These are phyloP conservation scores for Juncus inflexus DNA, from an alignment of 176 grass and related monocot genomes.

Conservation along the genomic window DNA sequence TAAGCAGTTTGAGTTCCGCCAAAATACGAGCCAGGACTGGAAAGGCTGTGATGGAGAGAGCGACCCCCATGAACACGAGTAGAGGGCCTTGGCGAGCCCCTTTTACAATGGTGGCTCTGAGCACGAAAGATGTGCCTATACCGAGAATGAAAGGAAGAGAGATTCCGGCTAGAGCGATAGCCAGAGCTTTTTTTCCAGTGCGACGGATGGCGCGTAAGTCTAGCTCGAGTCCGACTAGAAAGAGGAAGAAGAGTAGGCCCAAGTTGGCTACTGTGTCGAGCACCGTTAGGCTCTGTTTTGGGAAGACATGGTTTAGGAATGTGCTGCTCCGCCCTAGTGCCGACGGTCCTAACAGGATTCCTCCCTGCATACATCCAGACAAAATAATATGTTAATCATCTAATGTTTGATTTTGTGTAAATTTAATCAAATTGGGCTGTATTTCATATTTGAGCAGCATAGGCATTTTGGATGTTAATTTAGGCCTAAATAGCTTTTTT, in stretches of 20 bases:
- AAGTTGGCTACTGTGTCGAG: constrained; percentile 72
- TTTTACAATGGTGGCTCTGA: constrained; percentile 52
- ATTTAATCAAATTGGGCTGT: not conserved
- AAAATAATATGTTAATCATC: constrained; percentile 2
- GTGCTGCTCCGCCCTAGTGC: constrained; percentile 66
- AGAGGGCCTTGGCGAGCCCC: constrained; percentile 31
- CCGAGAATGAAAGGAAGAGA: constrained; percentile 50
- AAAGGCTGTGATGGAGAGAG: constrained; percentile 80
- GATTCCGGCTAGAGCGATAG: constrained; percentile 51
- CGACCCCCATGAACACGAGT: constrained; percentile 78
- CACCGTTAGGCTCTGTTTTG: constrained; percentile 49
- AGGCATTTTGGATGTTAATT: not conserved
- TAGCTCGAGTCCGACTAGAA: constrained; percentile 75
- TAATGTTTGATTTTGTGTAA: not conserved
- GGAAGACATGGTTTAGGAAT: constrained; percentile 58
- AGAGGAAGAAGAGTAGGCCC: constrained; percentile 74
- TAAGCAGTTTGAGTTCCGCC: constrained; percentile 67
- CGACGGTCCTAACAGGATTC: constrained; percentile 60
- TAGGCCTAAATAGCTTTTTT: too few species aligned
- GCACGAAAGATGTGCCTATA: constrained; percentile 47
- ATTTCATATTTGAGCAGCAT: not conserved
- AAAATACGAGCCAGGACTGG: constrained; percentile 68
- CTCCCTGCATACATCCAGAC: constrained; percentile 42
- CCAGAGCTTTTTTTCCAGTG: constrained; percentile 49
- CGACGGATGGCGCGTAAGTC: constrained; percentile 59